A percentile compares a stretch with the other conserved stretches of the same genome.
Evolutionary conservation across 345 rosid species (phyloP).

Genomic region (Salix koriyanagi): DNA sequence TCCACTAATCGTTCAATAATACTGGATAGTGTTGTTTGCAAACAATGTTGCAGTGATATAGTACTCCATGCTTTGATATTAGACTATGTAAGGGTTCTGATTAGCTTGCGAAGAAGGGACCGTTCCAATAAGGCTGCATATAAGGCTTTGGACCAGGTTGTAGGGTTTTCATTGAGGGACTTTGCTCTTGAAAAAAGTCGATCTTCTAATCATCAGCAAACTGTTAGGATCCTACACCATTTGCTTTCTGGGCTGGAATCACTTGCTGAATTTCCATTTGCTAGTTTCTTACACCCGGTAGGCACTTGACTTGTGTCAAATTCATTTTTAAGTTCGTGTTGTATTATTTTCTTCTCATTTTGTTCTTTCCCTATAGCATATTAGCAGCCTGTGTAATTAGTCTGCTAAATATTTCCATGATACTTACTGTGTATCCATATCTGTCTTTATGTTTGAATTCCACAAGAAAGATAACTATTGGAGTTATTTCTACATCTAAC

Average conservation of each 20-base stretch:
- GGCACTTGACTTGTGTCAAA: too few relatives aligned
- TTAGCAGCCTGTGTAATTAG: slow-evolving; percentile 3
- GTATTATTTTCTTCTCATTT: slow-evolving; percentile 13
- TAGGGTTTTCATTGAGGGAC: slow-evolving; percentile 45
- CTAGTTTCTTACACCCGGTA: slow-evolving; percentile 80
- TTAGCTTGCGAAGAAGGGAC: slow-evolving; percentile 66
- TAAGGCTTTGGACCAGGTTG: slow-evolving; percentile 59
- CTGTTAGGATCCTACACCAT: slow-evolving; percentile 36
- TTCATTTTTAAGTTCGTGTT: too few relatives aligned
- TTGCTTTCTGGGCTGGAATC: slow-evolving; percentile 68
- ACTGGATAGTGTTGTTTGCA: slow-evolving; percentile 63
- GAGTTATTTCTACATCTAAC: neutral
- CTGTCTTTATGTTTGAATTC: neutral
- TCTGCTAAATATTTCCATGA: neutral
- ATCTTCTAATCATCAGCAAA: slow-evolving; percentile 29
- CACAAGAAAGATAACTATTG: neutral
- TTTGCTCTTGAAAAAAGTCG: slow-evolving; percentile 36
- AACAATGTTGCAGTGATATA: slow-evolving; percentile 60
- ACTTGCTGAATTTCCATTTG: slow-evolving; percentile 88
- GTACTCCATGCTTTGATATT: slow-evolving; percentile 74
- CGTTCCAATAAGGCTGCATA: slow-evolving; percentile 63
- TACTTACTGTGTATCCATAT: neutral
- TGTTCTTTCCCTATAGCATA: neutral
- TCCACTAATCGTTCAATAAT: slow-evolving; percentile 45
- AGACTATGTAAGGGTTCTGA: slow-evolving; percentile 81